A percentile compares a stretch with the other conserved stretches of the same genome.
Evolutionary conservation across 2,329 filamentous ascomycete genomes (phyloP).

Genomic region (Aspergillus puulaauensis): DNA sequence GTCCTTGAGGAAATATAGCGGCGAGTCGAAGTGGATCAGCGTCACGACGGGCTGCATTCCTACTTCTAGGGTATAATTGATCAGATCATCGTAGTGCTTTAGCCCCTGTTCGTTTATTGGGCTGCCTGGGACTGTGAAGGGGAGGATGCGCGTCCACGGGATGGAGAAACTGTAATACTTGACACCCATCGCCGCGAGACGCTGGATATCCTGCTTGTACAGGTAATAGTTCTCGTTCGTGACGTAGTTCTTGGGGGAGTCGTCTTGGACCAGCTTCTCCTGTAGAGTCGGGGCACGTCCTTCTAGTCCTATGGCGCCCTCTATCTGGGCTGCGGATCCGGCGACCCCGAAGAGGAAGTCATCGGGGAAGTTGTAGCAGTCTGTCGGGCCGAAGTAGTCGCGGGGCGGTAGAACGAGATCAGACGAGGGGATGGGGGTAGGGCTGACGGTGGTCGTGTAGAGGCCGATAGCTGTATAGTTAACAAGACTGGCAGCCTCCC

Average conservation of each 20-base stretch:
- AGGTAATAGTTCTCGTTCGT: constrained; percentile 52
- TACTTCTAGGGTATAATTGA: constrained; percentile 43
- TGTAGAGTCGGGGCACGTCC: constrained; percentile 40
- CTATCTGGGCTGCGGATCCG: constrained; percentile 45
- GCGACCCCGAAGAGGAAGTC: constrained; percentile 47
- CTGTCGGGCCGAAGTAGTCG: constrained; percentile 49
- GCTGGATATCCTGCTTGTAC: constrained; percentile 49
- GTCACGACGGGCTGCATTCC: constrained; percentile 48
- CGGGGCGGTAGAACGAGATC: constrained; percentile 57
- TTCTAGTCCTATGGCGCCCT: constrained; percentile 44
- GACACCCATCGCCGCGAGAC: constrained; percentile 40
- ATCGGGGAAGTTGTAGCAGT: constrained; percentile 31
- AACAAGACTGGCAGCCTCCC: constrained; percentile 28
- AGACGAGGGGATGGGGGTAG: constrained; percentile 55
- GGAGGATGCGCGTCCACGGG: constrained; percentile 51
- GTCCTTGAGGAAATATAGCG: constrained; percentile 23
- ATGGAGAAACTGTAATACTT: constrained; percentile 48
- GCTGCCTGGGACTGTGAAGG: constrained; percentile 45
- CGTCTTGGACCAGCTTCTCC: constrained; percentile 36
- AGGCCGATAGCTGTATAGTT: constrained; percentile 38
- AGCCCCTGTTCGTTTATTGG: constrained; percentile 49
- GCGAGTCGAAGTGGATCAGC: constrained; percentile 35
- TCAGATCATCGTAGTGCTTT: constrained; percentile 51
- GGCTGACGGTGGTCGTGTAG: constrained; percentile 54
- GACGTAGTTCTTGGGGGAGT: constrained; percentile 47